Evolutionary conservation across 1,284 basidiomycete species (phyloP), one percentile per base, ranked within the genome.

Genomic region (Apiotrichum siamense): DNA sequence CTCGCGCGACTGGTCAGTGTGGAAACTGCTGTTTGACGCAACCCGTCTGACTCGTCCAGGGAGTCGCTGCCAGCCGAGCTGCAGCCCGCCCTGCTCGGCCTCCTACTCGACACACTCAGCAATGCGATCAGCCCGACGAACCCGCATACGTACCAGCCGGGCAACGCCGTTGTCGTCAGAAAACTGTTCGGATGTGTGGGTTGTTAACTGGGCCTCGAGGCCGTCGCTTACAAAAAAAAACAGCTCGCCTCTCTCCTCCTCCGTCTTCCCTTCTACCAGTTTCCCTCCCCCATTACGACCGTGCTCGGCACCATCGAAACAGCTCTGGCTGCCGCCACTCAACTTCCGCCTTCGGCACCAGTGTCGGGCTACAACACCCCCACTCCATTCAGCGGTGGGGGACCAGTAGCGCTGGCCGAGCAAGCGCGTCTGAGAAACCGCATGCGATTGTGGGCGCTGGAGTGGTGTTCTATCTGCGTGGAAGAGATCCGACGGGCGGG

Each of bases 151-250:
- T 65, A 57, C 41, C 65, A 69, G 54, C 50, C 59, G 15, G 66
- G 59, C 32, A 74, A 75, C 50, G 61, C 56, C 6, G 78, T 90
- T 47, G 86, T 88, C 44, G 78, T 88, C 23, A 81, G 88, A 47
- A 93, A 92, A 69, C 76, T 92, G 25, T 93, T 87, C 65, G 87
- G 89, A 21, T 83, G 87, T 53, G 87, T 91, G 74, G 66, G 85
- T 77, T 3, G 10, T 1, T 2, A 27, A 0, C 26, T 21, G n/a
- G 15, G n/a, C 13, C 33, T 27, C 35, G 6, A 0, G 12, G 32
- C 57, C 47, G 35, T n/a, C n/a, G n/a, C n/a, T n/a, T n/a, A n/a
- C n/a, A n/a, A n/a, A n/a, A n/a, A n/a, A 61, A 41, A 25, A 27
- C 57, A 67, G 73, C 67, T 72, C 32, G 61, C 70, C 3, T 69